Evolutionary conservation across 495 filamentous ascomycete genomes (phyloP), one percentile per base, ranked within the genome.

Genomic region (Glutinoglossum americanum): DNA sequence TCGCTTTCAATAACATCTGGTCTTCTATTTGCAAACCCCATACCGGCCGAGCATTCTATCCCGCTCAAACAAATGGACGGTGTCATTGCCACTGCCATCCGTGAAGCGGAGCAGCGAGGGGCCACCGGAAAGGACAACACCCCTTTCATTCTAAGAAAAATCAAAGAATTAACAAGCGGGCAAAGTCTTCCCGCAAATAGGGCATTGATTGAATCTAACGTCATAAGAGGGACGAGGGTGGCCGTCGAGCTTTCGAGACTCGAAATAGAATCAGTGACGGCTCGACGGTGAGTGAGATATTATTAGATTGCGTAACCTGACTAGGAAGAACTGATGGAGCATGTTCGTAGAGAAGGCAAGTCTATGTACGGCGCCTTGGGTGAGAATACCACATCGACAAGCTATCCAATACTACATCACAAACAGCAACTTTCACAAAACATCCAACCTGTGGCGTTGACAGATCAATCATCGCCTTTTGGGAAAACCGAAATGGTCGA

Each of bases 11-110:
- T 94, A 11, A 73, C 77, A 39, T 84, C 79, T 10, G 90, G 92
- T 6, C 69, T 96, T 23, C 71, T 85, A 33, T 86, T 98, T 64
- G 87, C 88, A 45, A 97, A 93, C 65, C 92, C 92, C 0, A 82
- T 95, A 57, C 85, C 90, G 0, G 66, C 76, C 56, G 72, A 84
- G 60, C 69, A 75, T 62, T 82, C 80, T 3, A 81, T 98, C 28
- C 73, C 85, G 4, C 77, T 81, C 60, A 61, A 65, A 25, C 77
- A 88, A 57, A 94, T 98, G 72, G 77, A 89, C 64, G 65, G 61
- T 8, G 71, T 81, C 53, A 92, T 97, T 61, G 71, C 76, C 48
- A 74, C 80, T 59, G 90, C 92, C 0, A 71, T 96, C 23, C 67
- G 70, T 19, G 79, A 86, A 64, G 87, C 92, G 6, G 70, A 81